phyloP scores from a whole-genome alignment of 352 stramenopile genomes.

The Phytopythium helicoides region DNA sequence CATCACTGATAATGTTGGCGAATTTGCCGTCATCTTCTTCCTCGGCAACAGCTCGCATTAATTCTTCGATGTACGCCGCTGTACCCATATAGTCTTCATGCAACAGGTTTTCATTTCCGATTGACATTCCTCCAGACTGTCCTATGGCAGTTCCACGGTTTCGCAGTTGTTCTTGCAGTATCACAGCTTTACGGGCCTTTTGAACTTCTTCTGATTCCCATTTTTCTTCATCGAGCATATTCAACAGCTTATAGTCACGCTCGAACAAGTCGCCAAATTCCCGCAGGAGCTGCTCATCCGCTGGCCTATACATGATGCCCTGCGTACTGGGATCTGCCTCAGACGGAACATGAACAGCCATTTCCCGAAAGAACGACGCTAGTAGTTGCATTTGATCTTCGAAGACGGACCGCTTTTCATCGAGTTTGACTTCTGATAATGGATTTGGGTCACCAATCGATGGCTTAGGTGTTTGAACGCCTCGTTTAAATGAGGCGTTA shows the following conservation, averaged over 20 bases:
- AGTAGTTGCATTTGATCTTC: conserved; percentile 23
- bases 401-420: no score
- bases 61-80: conserved; percentile 40
- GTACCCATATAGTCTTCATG: conserved; percentile 43
- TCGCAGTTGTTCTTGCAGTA: conserved; percentile 17
- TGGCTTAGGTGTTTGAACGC: conserved; percentile 7
- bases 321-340: conserved; percentile 12
- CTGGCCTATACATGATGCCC: neutral
- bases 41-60: conserved; percentile 32
- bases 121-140: no score
- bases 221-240: conserved; percentile 50
- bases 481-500: conserved; percentile 1
- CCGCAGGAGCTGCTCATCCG: conserved; percentile 26
- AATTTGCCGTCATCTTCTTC: conserved; percentile 6
- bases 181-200: conserved; percentile 8
- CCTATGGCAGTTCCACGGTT: no score
- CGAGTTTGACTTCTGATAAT: no score
- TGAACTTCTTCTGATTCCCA: conserved; percentile 34
- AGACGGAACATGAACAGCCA: conserved; percentile 36
- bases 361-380: conserved; percentile 51
- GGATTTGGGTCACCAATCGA: no score
- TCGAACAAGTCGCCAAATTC: conserved; percentile 46
- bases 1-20: neutral
- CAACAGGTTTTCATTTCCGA: neutral
- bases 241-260: conserved; percentile 33